Conservation (phyloP, 2,329 filamentous ascomycete species). For the Phaeosphaeriaceae sp. region DNA sequence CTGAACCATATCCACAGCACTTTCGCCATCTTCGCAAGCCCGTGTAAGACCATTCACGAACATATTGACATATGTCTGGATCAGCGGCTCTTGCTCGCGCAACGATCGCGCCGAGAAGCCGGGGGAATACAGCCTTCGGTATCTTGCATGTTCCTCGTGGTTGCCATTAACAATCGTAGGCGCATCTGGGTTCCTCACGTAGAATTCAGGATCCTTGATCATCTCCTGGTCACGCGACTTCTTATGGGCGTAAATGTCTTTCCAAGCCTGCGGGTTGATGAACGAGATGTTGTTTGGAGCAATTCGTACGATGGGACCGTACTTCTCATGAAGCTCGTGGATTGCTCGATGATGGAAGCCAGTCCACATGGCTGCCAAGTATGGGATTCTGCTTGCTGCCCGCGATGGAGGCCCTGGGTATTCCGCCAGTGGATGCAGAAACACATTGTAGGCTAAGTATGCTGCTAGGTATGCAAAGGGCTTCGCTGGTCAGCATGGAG, state of each 20-base stretch:
- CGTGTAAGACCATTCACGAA: conserved; percentile 44
- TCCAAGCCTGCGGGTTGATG: conserved; percentile 11
- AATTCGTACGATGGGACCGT: conserved; percentile 19
- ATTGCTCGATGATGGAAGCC: not conserved
- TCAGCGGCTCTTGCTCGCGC: conserved; percentile 39
- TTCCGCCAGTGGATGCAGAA: not conserved
- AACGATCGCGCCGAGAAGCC: conserved; percentile 45
- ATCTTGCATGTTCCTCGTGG: conserved; percentile 32
- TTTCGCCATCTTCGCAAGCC: conserved; percentile 20
- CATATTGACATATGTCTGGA: conserved; percentile 47
- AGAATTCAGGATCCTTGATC: conserved; percentile 1
- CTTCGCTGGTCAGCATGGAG: not conserved
- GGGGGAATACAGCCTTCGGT: conserved; percentile 40
- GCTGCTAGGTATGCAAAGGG: not conserved
- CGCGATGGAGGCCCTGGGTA: not conserved
- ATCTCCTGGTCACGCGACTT: not conserved
- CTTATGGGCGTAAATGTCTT: conserved; percentile 18
- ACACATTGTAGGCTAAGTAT: not conserved
- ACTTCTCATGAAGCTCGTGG: conserved; percentile 15
- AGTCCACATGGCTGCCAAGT: not conserved
- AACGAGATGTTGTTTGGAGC: conserved; percentile 17
- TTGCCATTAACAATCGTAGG: not conserved
- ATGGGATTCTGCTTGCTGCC: not conserved
- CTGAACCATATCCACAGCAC: conserved; percentile 29
- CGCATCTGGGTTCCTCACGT: not conserved